Conservation (phyloP, 2,329 filamentous ascomycete genomes). For the Diplodia scrobiculata region DNA sequence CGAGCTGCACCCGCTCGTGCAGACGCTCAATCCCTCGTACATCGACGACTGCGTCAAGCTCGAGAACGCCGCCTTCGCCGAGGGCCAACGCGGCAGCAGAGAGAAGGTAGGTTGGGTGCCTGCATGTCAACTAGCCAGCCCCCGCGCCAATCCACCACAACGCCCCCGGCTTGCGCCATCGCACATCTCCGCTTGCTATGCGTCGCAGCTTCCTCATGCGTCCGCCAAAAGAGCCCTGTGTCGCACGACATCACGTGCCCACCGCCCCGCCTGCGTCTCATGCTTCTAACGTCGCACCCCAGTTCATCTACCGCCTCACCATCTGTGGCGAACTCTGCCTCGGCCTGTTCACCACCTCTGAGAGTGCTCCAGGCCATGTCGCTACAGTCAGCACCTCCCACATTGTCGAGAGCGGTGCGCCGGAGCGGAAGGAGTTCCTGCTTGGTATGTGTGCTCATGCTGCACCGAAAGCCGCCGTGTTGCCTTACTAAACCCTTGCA, state of each 20-base stretch:
- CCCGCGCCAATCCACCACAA: not conserved
- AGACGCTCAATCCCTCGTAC: conserved; percentile 69
- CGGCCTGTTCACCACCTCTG: conserved; percentile 71
- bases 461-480: too few species aligned
- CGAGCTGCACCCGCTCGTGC: conserved; percentile 71
- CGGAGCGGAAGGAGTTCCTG: conserved; percentile 64
- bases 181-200: not conserved
- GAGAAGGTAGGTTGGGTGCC: conserved; percentile 57
- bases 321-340: conserved; percentile 75
- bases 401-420: conserved; percentile 61
- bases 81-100: conserved; percentile 58
- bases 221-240: not conserved
- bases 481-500: not conserved
- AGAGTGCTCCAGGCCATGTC: conserved; percentile 50
- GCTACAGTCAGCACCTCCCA: conserved; percentile 59
- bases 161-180: conserved; percentile 1
- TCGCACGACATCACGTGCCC: conserved; percentile 5
- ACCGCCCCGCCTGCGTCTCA: not conserved
- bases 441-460: conserved; percentile 46
- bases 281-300: conserved; percentile 26
- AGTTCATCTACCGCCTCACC: conserved; percentile 77
- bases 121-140: conserved; percentile 27
- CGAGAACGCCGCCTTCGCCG: conserved; percentile 61
- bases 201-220: not conserved
- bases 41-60: conserved; percentile 63